Evolutionary conservation across 495 filamentous ascomycete genomes (phyloP), one percentile per base, ranked within the genome.

Genomic region (Aspergillus saccharolyticus): DNA sequence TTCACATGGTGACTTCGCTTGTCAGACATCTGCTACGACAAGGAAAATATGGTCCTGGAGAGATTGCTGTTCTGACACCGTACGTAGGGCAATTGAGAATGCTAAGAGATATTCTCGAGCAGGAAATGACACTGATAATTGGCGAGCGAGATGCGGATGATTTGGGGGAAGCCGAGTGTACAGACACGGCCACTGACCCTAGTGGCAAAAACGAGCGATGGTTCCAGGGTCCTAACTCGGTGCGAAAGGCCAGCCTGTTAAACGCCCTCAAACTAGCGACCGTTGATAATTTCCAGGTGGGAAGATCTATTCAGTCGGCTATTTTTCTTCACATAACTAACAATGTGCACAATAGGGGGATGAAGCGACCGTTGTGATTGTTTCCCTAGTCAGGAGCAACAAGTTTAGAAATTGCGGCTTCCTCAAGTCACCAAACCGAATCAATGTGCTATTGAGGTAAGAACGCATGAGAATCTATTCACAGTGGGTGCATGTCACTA

Each of bases 381-480:
- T 92, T 12, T 90, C 87, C 0, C 71, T 90, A 0, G 89, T 92
- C 16, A 79, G 89, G 51, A 87, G 85, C 71, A 93, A 93, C 59
- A 51, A 67, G 7, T 64, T 79, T 24, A 70, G 73, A 18, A 78
- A 80, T 28, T 81, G 80, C 53, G 89, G 89, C 8, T 93, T 92
- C 55, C 72, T 93, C 19, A 80, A 79, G 55, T 88, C 85, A 3
- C 72, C 79, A 1, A 91, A 92, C 62, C 76, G 89, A 0, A 90
- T 93, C 64, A 93, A 93, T 56, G 89, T 92, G 0, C 74, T 89
- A 0, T 75, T 90, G 4, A 55, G 53, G 53, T 55, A 48, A 43
- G 51, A 15, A 22, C 17, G 6, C 22, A 2, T 16, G 22, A 12
- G 5, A 53, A 21, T 17, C 9, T 15, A 7, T 18, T 44, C 43